Conservation (phyloP, 2,329 filamentous ascomycete genomes). For the Pleoardoris graminearum region DNA sequence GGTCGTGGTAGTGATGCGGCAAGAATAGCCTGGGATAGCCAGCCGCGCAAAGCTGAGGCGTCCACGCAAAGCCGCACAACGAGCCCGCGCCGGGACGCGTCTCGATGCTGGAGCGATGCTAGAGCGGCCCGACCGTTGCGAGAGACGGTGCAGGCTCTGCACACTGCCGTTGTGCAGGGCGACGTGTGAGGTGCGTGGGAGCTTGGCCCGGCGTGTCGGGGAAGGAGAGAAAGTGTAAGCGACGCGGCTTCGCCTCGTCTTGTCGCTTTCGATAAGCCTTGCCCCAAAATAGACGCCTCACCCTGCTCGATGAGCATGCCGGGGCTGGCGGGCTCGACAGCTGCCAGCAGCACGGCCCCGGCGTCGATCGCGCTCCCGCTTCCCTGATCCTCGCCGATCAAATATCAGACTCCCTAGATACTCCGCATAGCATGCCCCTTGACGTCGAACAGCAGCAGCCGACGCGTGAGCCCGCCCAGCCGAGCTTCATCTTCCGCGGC, state of each 20-base stretch:
- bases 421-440: slow-evolving; percentile 27
- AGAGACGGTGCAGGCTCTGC: not conserved
- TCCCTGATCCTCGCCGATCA: slow-evolving; percentile 22
- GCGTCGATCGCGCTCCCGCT: slow-evolving; percentile 37
- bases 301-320: too few relatives aligned
- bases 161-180: not conserved
- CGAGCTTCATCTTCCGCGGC: slow-evolving; percentile 77
- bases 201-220: slow-evolving; percentile 7
- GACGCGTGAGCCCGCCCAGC: slow-evolving; percentile 56
- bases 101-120: not conserved
- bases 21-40: slow-evolving; percentile 5
- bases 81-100: not conserved
- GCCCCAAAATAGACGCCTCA: slow-evolving; percentile 4
- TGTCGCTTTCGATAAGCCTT: slow-evolving; percentile 5
- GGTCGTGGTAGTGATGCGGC: not conserved
- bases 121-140: not conserved
- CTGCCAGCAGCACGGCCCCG: slow-evolving; percentile 9
- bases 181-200: slow-evolving; percentile 7
- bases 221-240: slow-evolving; percentile 11
- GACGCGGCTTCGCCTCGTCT: slow-evolving; percentile 7
- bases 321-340: too few relatives aligned
- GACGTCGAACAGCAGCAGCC: slow-evolving; percentile 33
- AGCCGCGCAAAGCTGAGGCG: not conserved
- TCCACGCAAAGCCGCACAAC: not conserved
- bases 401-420: slow-evolving; percentile 20